Conservation (phyloP, 176 grass and related monocot species). For the Triticum turgidum region DNA sequence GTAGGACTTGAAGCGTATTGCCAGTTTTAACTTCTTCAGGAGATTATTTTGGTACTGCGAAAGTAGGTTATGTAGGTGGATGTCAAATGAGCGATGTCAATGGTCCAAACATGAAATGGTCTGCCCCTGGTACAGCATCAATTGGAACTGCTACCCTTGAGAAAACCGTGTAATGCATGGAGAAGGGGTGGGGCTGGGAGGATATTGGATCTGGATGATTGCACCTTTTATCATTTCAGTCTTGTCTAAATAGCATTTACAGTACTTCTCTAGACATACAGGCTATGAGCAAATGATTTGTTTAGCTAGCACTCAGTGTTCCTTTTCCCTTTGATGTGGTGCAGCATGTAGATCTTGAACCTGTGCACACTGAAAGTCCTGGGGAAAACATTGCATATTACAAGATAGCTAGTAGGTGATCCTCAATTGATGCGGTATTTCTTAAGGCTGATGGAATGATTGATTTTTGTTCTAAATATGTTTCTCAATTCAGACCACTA, state of each 20-base stretch:
- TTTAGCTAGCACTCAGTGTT: neutral
- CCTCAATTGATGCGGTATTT: conserved; percentile 3
- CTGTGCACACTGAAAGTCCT: conserved; percentile 81
- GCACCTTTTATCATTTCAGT: no score
- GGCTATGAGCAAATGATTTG: neutral
- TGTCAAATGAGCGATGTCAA: conserved; percentile 1
- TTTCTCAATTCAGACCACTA: conserved; percentile 77
- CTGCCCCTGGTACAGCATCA: neutral
- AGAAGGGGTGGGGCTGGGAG: no score
- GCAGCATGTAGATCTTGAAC: conserved; percentile 93
- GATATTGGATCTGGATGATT: no score
- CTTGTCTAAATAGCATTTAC: no score
- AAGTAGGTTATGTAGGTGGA: neutral
- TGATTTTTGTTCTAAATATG: conserved; percentile 21
- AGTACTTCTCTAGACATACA: no score
- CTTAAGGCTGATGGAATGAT: conserved; percentile 32
- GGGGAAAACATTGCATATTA: conserved; percentile 93
- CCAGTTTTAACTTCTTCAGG: no score
- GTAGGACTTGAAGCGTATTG: neutral
- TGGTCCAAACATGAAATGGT: neutral
- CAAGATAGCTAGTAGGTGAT: conserved; percentile 94
- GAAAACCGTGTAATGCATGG: neutral
- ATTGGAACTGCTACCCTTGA: neutral
- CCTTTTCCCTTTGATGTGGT: conserved; percentile 35
- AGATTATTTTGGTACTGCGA: no score